These are phyloP conservation scores for Orbilia javanica DNA, from an alignment of 2,329 filamentous ascomycete genomes.

Conservation along the genomic window DNA sequence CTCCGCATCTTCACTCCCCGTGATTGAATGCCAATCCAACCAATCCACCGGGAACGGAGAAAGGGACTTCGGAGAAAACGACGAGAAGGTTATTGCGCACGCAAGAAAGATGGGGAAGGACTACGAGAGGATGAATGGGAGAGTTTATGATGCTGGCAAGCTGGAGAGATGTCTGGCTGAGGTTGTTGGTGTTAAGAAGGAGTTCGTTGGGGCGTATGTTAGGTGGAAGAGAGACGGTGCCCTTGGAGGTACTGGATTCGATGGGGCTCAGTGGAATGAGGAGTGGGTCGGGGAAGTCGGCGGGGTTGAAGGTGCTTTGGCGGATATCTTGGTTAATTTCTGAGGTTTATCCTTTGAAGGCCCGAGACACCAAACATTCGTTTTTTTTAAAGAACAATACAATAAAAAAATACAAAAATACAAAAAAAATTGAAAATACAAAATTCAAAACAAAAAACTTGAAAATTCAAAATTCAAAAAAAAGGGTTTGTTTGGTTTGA, in stretches of 20 bases:
- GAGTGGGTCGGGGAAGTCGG: slow-evolving; percentile 51
- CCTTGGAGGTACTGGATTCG: slow-evolving; percentile 16
- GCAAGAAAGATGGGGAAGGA: slow-evolving; percentile 23
- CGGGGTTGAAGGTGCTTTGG: slow-evolving; percentile 39
- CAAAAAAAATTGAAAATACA: neutral
- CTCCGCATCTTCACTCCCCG: neutral
- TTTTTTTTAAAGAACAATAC: neutral
- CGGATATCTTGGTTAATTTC: slow-evolving; percentile 45
- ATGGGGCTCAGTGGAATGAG: slow-evolving; percentile 54
- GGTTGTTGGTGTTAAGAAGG: slow-evolving; percentile 23
- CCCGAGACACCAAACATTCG: too few relatives aligned
- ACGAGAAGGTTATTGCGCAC: slow-evolving; percentile 20
- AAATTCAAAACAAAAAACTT: neutral
- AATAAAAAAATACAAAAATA: neutral
- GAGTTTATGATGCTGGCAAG: slow-evolving; percentile 48
- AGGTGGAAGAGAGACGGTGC: slow-evolving; percentile 45
- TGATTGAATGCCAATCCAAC: too few relatives aligned
- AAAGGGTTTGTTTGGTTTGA: neutral
- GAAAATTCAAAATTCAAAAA: neutral
- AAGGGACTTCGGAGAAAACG: neutral
- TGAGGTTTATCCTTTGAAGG: neutral
- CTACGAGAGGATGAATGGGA: slow-evolving; percentile 36
- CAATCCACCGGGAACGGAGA: too few relatives aligned
- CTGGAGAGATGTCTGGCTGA: slow-evolving; percentile 38
- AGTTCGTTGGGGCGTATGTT: slow-evolving; percentile 31